Evolutionary conservation across 495 filamentous ascomycete species (phyloP).

Genomic region (Hypoxylon lienhwacheense): DNA sequence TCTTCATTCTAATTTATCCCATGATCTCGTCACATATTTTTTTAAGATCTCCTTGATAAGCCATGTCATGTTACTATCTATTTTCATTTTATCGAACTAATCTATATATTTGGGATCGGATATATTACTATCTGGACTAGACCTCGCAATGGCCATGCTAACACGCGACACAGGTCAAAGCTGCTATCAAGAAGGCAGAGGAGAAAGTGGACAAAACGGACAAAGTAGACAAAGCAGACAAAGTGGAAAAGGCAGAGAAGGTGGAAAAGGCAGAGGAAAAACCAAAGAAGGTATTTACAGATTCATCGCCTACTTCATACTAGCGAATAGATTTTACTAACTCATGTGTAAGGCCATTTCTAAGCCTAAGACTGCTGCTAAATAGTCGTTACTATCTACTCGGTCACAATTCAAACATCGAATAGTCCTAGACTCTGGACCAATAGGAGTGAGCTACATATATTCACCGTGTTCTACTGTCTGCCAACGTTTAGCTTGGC

Average conservation of each 20-base stretch:
- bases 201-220: slow-evolving; percentile 30
- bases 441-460: not conserved
- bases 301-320: too few species aligned
- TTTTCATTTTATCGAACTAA: too few species aligned
- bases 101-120: not conserved
- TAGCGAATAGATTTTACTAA: not conserved
- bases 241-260: slow-evolving; percentile 16
- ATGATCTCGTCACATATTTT: not conserved
- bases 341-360: slow-evolving; percentile 14
- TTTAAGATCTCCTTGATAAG: not conserved
- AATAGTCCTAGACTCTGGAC: not conserved
- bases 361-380: slow-evolving; percentile 46
- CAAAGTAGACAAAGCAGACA: slow-evolving; percentile 22
- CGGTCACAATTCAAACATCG: not conserved
- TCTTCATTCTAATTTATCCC: not conserved
- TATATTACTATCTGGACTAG: not conserved
- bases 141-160: slow-evolving; percentile 19
- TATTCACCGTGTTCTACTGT: not conserved
- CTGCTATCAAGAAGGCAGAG: slow-evolving; percentile 49
- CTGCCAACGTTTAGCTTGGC: not conserved
- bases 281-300: too few species aligned
- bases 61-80: not conserved
- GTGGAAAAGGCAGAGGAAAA: too few species aligned
- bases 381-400: slow-evolving; percentile 32
- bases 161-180: slow-evolving; percentile 48